Evolutionary conservation across 2,329 filamentous ascomycete species (phyloP), one percentile per base, ranked within the genome.

Genomic region (Tolypocladium paradoxum): DNA sequence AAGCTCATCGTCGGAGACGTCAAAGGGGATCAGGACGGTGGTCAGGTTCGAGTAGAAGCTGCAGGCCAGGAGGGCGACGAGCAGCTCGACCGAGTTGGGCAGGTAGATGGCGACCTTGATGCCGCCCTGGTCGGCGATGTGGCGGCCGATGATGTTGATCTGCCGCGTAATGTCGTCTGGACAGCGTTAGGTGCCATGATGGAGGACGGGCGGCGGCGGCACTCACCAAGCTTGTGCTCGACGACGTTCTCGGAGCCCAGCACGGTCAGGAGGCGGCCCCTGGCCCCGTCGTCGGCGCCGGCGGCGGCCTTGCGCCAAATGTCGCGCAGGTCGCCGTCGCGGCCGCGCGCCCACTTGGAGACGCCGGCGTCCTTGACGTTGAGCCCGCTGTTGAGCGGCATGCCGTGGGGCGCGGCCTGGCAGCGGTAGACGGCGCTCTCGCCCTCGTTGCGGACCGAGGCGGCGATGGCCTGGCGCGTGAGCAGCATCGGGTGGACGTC

Each of bases 401-500:
- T 90, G 62, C 90, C 89, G 70, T 95, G 87, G 22, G 92, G 91
- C 7, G 86, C 84, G 55, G 90, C 86, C 54, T 88, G 82, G n/a
- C 87, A 88, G 55, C 93, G 81, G 70, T 92, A 95, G 56, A 90
- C 74, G 48, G 93, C 85, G 40, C 90, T 95, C 70, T 97, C 88
- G 60, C 88, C 87, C 54, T 87, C 82, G 61, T 92, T 84, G 61
- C 93, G 82, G 51, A 97, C 87, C 14, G 85, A 82, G 9, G 89
- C 87, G 50, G 87, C 79, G 58, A 84, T 78, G 3, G 90, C 82
- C 75, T 97, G 93, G 52, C 92, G 83, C 53, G 88, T 88, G 31
- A 99, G 84, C 48, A 97, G 80, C 69, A 96, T 84, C 35, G 93
- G 92, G 69, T 97, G 93, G 6, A 87, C 87, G 73, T 99, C 93